Conservation (phyloP, 805 yeast species). For the Cyberlindnera galapagoensis region DNA sequence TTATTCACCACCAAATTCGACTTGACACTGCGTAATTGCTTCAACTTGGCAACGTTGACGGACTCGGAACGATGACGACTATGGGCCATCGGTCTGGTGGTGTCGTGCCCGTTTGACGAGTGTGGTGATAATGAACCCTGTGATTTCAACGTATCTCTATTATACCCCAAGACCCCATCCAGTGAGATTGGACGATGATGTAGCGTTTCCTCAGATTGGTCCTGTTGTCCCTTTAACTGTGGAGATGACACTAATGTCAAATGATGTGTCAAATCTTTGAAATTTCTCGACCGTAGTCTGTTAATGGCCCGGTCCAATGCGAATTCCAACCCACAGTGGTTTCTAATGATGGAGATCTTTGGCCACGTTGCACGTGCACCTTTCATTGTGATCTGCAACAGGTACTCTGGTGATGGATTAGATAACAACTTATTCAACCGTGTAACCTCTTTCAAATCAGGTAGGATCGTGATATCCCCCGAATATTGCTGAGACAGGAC, state of each 20-base stretch:
- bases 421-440: constrained; percentile 60
- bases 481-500: constrained; percentile 81
- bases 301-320: constrained; percentile 77
- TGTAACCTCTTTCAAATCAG: constrained; percentile 50
- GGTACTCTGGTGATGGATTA: constrained; percentile 77
- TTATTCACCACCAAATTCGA: constrained; percentile 11
- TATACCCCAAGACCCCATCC: too few species aligned
- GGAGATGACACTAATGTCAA: constrained; percentile 22
- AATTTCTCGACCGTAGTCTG: constrained; percentile 53
- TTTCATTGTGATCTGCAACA: constrained; percentile 61
- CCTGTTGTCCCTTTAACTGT: constrained; percentile 2
- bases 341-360: constrained; percentile 72
- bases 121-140: too few species aligned
- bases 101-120: too few species aligned
- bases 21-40: constrained; percentile 13
- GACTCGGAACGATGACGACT: constrained; percentile 23
- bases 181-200: too few species aligned
- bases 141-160: too few species aligned
- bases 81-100: constrained; percentile 17
- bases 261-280: constrained; percentile 28
- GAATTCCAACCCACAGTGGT: constrained; percentile 87
- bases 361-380: constrained; percentile 97
- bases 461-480: constrained; percentile 91
- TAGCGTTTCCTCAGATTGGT: too few species aligned
- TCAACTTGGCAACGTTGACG: constrained; percentile 13